Evolutionary conservation across 169 alveolate species (phyloP), one percentile per base, ranked within the genome.

Genomic region (Cardiosporidium cionae): DNA sequence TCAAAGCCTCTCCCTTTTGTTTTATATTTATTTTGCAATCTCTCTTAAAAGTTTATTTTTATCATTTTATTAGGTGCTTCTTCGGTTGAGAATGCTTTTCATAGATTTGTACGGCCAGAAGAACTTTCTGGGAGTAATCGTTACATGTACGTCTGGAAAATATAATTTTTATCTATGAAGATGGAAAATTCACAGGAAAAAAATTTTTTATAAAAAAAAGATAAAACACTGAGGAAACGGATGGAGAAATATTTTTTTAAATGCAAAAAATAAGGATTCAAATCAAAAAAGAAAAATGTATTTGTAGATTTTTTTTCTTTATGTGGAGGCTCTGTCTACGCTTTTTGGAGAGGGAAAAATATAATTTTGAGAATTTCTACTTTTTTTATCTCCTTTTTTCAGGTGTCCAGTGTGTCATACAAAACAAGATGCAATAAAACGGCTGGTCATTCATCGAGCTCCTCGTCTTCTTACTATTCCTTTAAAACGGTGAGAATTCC

Each of bases 31-130:
- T 16, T 44, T 16, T 44, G 58, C 58, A 16, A 16, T 16, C n/a
- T 16, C 16, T 44, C n/a, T 44, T 16, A 36, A 25, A 22, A 37
- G 37, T 27, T 4, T 65, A 25, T 6, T 7, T 16, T 27, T 29
- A 22, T 1, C 23, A 29, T 9, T 58, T n/a, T 29, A 7, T 33
- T 22, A 2, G 76, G 58, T 22, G 80, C 58, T 1, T 76, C 72
- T 29, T 69, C 77, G 23, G 68, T 84, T 31, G 89, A 84, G 58
- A 84, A 79, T 28, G 89, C 89, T 22, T 67, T 84, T 22, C 28
- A 58, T 52, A 6, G 81, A 27, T 84, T 84, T 44, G 65, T 83
- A 0, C 76, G 74, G n/a, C 74, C 63, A 23, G 89, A 84, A 54
- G 64, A 78, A 29, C 70, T 84, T 2, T 65, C 25, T 9, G 89